Percentiles rank a stretch among this genome's conserved stretches.
These are phyloP conservation scores for Cantharellus cinnabarinus DNA, from an alignment of 768 basidiomycete genomes.

Conservation along the genomic window DNA sequence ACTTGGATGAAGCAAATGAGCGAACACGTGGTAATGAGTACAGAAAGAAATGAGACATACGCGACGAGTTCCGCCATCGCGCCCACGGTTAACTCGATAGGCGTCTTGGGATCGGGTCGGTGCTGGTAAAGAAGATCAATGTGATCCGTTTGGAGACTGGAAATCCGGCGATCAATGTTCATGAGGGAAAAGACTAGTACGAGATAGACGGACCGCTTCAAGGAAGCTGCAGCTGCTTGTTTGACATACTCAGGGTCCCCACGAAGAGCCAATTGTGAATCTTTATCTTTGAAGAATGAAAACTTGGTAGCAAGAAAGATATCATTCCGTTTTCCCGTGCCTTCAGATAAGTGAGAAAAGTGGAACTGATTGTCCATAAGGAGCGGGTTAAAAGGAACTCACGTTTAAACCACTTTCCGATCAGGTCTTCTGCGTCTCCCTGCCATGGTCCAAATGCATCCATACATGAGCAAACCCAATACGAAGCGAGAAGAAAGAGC, in stretches of 20 bases:
- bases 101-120: conserved; percentile 11
- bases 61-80: conserved; percentile 11
- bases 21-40: background rate
- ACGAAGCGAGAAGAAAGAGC: background rate
- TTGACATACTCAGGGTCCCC: conserved; percentile 9
- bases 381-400: background rate
- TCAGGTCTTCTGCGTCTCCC: conserved; percentile 23
- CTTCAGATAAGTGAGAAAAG: background rate
- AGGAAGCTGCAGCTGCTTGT: conserved; percentile 6
- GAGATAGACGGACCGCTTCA: background rate
- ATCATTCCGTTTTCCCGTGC: conserved; percentile 27
- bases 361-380: background rate
- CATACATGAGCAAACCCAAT: conserved; percentile 2
- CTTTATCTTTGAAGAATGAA: conserved; percentile 11
- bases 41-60: background rate
- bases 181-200: too few relatives aligned
- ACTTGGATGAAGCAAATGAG: conserved; percentile 8
- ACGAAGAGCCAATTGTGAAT: background rate
- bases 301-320: conserved; percentile 49
- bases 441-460: conserved; percentile 9
- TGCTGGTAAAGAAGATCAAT: conserved; percentile 10
- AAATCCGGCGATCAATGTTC: too few relatives aligned
- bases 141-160: conserved; percentile 6
- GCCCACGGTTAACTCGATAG: conserved; percentile 11
- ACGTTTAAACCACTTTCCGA: conserved; percentile 32